Evolutionary conservation across 1,284 basidiomycete species (phyloP), one percentile per base, ranked within the genome.

Genomic region (Ceratobasidium sp.): DNA sequence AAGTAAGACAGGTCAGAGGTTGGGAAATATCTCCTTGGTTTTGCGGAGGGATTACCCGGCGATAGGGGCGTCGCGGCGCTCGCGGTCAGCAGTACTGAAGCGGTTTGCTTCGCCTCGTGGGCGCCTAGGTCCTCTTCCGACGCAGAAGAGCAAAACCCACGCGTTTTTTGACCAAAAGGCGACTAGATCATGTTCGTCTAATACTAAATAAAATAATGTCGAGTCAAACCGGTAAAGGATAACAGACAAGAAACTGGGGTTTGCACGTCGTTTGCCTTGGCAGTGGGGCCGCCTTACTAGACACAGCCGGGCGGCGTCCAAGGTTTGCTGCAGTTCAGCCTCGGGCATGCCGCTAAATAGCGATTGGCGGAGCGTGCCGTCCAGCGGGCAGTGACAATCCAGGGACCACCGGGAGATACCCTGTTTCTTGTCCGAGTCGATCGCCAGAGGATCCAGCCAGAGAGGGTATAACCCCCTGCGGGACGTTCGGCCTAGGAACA

Each of bases 351-450:
- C 66, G 7, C 93, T 93, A 29, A 93, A 85, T 7, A 91, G 86
- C 78, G 89, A 89, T 77, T 87, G 83, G 70, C 95, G 95, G 64
- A 95, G 84, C 8, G 87, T 87, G 67, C 87, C 86, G 84, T 96
- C 94, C 68, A 98, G 81, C 37, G 85, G 83, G 52, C 90, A 86
- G 83, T 97, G 88, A 84, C 95, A 98, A 44, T 86, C 83, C 59
- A 97, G 84, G 89, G 98, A 98, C 62, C 89, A 89, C 77, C 88
- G 86, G 9, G 95, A 97, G 81, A 98, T 98, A 49, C 96, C 96
- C 80, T 94, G 90, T 83, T 95, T 90, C 76, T 88, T 85, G 85
- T 97, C 95, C 68, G 96, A 86, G 77, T 96, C 94, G 81, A 98
- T 98, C 32, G 96, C 95, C 78, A 87, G 64, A 98, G 87, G 79